Evolutionary conservation across 495 filamentous ascomycete species (phyloP).

Genomic region (Lepraria neglecta): DNA sequence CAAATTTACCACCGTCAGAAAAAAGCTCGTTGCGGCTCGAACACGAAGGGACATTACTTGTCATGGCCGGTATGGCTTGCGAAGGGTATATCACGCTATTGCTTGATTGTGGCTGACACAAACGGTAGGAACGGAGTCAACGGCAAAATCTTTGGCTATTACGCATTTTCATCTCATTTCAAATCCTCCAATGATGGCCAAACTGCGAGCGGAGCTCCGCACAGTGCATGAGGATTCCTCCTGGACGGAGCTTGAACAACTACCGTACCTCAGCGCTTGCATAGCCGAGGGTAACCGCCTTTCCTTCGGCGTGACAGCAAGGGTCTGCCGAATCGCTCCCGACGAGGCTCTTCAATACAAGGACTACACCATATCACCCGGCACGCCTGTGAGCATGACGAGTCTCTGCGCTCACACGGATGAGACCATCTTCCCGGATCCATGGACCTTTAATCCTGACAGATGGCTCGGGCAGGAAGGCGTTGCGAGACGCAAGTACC

Average conservation of each 20-base stretch:
- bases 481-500: constrained; percentile 26
- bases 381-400: constrained; percentile 37
- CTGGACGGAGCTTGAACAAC: constrained; percentile 29
- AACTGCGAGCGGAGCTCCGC: constrained; percentile 32
- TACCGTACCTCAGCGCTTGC: constrained; percentile 38
- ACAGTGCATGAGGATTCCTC: constrained; percentile 21
- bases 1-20: constrained; percentile 32
- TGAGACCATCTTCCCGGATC: constrained; percentile 24
- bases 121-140: constrained; percentile 27
- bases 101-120: neutral
- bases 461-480: constrained; percentile 28
- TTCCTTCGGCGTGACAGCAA: constrained; percentile 29
- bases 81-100: too few species aligned
- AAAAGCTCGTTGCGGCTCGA: constrained; percentile 36
- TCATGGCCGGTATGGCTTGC: constrained; percentile 26
- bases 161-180: constrained; percentile 35
- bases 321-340: constrained; percentile 27
- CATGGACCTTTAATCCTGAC: constrained; percentile 25
- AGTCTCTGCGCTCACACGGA: constrained; percentile 29
- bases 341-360: constrained; percentile 25
- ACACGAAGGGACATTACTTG: constrained; percentile 36
- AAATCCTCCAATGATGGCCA: constrained; percentile 31
- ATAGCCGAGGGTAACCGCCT: constrained; percentile 43
- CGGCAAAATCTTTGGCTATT: constrained; percentile 25
- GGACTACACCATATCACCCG: constrained; percentile 30